Percentiles rank a stretch among this genome's conserved stretches.
These are phyloP conservation scores for Vicia villosa DNA, from an alignment of 306 rosid species.

Conservation along the genomic window DNA sequence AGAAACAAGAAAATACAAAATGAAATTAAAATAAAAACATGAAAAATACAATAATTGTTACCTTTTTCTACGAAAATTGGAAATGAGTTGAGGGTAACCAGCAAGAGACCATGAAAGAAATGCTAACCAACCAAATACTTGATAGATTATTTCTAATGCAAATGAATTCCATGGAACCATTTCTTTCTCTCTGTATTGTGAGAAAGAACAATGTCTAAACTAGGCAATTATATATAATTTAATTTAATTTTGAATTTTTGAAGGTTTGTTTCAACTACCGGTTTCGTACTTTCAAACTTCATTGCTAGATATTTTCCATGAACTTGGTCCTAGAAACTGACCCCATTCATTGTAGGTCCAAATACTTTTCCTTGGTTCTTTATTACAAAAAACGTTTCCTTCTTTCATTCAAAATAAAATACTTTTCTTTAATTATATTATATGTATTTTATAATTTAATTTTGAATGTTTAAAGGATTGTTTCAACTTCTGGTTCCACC, in stretches of 20 bases:
- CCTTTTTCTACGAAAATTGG: conserved; percentile 85
- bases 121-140: conserved; percentile 72
- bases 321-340: no score
- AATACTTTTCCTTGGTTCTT: no score
- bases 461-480: not conserved
- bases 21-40: not conserved
- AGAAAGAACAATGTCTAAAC: not conserved
- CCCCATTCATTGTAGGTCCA: no score
- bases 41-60: conserved; percentile 2
- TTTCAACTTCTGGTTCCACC: not conserved
- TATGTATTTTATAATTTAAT: no score
- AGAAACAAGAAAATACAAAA: not conserved
- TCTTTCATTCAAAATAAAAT: no score
- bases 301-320: not conserved
- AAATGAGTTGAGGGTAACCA: conserved; percentile 72
- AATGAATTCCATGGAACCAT: conserved; percentile 80
- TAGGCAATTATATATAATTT: no score
- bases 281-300: not conserved
- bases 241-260: no score
- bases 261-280: no score
- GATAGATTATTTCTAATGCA: conserved; percentile 58
- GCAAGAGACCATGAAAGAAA: conserved; percentile 61
- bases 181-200: not conserved
- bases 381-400: no score
- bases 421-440: no score